Evolutionary conservation across 306 rosid genomes (phyloP).

Genomic region (Cajanus cajan): DNA sequence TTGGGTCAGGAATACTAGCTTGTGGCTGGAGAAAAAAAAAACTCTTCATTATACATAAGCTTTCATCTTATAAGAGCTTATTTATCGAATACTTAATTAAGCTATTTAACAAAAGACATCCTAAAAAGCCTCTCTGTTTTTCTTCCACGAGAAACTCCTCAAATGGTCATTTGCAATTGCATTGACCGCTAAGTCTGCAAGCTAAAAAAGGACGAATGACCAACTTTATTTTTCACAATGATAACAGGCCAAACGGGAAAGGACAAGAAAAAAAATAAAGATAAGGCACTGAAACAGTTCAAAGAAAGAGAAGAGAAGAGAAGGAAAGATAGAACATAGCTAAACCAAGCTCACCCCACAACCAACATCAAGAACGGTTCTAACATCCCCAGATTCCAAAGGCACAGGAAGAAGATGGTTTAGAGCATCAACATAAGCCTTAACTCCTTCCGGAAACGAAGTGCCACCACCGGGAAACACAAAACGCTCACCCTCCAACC

Average conservation of each 20-base stretch:
- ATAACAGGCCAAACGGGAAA: background rate
- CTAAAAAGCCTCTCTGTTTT: background rate
- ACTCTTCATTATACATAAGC: background rate
- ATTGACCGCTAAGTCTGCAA: background rate
- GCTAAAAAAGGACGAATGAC: background rate
- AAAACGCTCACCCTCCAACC: slow-evolving; percentile 41
- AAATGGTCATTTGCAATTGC: background rate
- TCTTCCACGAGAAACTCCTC: background rate
- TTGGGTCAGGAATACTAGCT: no score
- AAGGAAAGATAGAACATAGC: background rate
- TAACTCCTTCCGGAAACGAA: slow-evolving; percentile 43
- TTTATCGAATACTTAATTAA: background rate
- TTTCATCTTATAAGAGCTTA: background rate
- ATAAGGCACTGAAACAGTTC: background rate
- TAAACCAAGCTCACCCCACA: slow-evolving; percentile 40
- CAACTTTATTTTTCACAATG: background rate
- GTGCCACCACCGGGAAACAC: slow-evolving; percentile 61
- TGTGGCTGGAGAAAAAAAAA: no score
- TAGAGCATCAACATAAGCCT: slow-evolving; percentile 40
- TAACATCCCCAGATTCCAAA: slow-evolving; percentile 39
- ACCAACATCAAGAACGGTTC: slow-evolving; percentile 57
- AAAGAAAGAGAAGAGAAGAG: background rate
- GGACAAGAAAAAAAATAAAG: background rate
- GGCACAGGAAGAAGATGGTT: slow-evolving; percentile 35
- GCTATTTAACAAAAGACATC: background rate